Conservation (phyloP, 345 rosid genomes). For the Corchorus olitorius region DNA sequence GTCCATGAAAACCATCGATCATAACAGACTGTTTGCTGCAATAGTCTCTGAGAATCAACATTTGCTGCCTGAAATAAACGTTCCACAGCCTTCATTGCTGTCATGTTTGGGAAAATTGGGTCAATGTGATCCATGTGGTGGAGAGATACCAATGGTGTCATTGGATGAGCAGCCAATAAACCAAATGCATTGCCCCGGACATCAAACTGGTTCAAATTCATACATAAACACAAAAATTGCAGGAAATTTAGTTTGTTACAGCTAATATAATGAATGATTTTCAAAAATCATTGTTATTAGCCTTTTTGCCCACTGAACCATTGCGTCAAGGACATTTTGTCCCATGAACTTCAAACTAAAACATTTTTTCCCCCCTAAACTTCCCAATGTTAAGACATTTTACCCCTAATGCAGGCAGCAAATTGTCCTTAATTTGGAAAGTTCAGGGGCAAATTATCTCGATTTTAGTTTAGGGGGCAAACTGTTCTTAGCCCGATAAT, state of each 20-base stretch:
- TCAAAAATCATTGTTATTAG: background rate
- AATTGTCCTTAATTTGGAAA: no score
- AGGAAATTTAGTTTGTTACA: background rate
- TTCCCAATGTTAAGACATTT: no score
- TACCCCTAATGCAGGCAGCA: no score
- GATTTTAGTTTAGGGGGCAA: no score
- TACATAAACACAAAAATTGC: background rate
- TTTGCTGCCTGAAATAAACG: constrained; percentile 58
- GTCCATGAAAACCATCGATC: constrained; percentile 82
- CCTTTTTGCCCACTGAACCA: no score
- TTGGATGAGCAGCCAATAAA: constrained; percentile 69
- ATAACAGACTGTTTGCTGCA: constrained; percentile 84
- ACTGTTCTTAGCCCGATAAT: no score
- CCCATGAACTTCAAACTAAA: no score
- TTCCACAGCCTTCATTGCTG: constrained; percentile 41
- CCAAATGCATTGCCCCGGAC: constrained; percentile 75
- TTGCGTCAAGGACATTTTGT: no score
- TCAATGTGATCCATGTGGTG: constrained; percentile 64
- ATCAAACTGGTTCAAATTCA: constrained; percentile 53
- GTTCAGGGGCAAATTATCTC: no score
- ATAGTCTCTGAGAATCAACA: constrained; percentile 62
- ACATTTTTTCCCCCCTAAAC: no score
- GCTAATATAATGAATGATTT: no score
- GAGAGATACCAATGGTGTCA: constrained; percentile 69
- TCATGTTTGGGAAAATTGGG: constrained; percentile 79